Base-by-base conservation (phyloP, 2,329 filamentous ascomycete genomes). In the Periconia digitata region DNA sequence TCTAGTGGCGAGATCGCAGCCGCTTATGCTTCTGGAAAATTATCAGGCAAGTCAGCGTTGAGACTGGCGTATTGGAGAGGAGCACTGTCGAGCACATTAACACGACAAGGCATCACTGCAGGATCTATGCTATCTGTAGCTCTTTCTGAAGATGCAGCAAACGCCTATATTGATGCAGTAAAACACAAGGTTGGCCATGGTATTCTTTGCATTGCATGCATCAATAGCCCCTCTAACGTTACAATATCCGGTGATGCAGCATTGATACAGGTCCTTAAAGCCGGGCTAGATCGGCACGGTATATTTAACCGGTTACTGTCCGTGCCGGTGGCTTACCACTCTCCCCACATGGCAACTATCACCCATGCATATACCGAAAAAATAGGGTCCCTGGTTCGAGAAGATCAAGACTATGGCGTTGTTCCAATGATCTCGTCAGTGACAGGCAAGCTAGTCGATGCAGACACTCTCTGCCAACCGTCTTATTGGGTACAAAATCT, bases 321-420 rank as follows among this genome's bases (percentile, higher is more conserved):
- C 40, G 71, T 74, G 5, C 64, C 71, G 18, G 63, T 55, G 12
- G 76, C 75, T 0, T 78, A 76, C 44, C 75, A 77, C 44, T 74
- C 70, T 1, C 60, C 65, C 20, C 72, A 75, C 18, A 74, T 74
- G 72, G 15, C 60, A 2, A 48, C 13, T 8, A 47, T 53, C 3
- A 57, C 21, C 12, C 5, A 21, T 3, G 17, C 20, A 58, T 1
- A 66, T 64, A 12, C 23, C 36, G 4, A 8, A 18, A 3, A 10
- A 40, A 27, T 46, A 40, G 17, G n/a, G 20, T n/a, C 18, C 27
- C n/a, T 6, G 12, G 12, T 22, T 38, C 12, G 17, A 21, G 3
- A 21, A 16, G 6, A 18, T 22, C 32, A 21, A 27, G 8, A 37
- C 23, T 15, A 16, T 10, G 16, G 44, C 5, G 10, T 23, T 17